Evolutionary conservation across 2,329 filamentous ascomycete species (phyloP).

Genomic region (Cordyceps fumosorosea): DNA sequence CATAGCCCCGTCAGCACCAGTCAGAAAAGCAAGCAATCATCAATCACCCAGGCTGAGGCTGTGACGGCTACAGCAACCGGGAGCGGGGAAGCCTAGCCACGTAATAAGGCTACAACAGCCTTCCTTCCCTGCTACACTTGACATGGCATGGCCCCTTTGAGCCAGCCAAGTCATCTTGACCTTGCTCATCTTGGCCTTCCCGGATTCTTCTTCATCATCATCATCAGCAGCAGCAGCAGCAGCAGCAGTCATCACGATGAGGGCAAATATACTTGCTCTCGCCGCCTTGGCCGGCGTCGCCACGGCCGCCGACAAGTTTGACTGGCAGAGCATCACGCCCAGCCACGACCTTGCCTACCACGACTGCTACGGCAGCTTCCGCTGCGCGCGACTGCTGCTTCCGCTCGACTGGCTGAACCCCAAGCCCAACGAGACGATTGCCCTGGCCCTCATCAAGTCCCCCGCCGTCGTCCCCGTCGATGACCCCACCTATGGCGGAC

Average conservation of each 20-base stretch:
- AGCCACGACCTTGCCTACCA: conserved; percentile 31
- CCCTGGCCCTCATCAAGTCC: conserved; percentile 35
- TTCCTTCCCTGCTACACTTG: too few species aligned
- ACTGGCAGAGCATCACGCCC: conserved; percentile 31
- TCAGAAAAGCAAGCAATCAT: too few species aligned
- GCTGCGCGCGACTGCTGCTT: conserved; percentile 36
- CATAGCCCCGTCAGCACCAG: too few species aligned
- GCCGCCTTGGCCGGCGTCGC: not conserved
- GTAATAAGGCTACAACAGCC: not conserved
- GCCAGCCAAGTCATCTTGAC: not conserved
- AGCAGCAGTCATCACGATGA: not conserved
- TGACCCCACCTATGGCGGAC: conserved; percentile 35
- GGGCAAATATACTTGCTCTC: not conserved
- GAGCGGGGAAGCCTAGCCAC: not conserved
- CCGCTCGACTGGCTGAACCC: conserved; percentile 36
- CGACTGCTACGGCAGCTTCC: conserved; percentile 31
- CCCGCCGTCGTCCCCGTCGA: conserved; percentile 31
- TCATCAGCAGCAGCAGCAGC: too few species aligned
- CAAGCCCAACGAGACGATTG: conserved; percentile 24
- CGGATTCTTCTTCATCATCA: not conserved
- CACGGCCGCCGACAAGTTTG: conserved; percentile 21
- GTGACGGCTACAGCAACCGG: not conserved
- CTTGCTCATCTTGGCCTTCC: not conserved
- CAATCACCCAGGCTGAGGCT: too few species aligned
- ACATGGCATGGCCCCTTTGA: not conserved